phyloP scores from a whole-genome alignment of 1,284 basidiomycete genomes.

The Moesziomyces antarcticus region DNA sequence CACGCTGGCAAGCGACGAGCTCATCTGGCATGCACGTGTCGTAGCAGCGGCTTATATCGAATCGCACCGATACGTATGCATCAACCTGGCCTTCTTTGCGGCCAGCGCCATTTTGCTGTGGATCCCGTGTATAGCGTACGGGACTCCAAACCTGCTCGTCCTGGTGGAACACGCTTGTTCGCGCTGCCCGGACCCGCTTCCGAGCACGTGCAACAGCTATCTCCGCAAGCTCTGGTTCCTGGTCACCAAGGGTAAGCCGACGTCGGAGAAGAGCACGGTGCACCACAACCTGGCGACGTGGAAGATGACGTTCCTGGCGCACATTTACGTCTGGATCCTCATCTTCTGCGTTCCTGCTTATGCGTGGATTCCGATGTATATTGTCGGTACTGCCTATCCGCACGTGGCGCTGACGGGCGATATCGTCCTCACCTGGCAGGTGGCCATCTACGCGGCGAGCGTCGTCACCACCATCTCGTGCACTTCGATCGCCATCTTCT shows the following conservation, averaged over 20 bases:
- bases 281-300: constrained; percentile 4
- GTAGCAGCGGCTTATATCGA: constrained; percentile 17
- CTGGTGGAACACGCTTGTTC: constrained; percentile 7
- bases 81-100: constrained; percentile 6
- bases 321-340: constrained; percentile 1
- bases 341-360: not conserved
- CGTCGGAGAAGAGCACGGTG: not conserved
- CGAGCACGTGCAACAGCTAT: not conserved
- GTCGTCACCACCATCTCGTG: not conserved
- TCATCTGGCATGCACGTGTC: not conserved
- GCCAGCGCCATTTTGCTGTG: constrained; percentile 1
- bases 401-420: not conserved
- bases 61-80: constrained; percentile 1
- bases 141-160: constrained; percentile 2
- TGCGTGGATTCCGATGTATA: not conserved
- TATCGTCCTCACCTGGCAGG: not conserved
- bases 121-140: not conserved
- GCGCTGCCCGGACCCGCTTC: not conserved
- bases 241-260: constrained; percentile 3
- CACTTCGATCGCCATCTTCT: not conserved
- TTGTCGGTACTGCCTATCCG: constrained; percentile 1
- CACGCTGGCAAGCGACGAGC: constrained; percentile 5
- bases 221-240: not conserved
- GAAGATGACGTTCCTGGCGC: constrained; percentile 14
- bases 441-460: not conserved